Evolutionary conservation across 257 asterid genomes (phyloP).

Genomic region (Scutellaria baicalensis): DNA sequence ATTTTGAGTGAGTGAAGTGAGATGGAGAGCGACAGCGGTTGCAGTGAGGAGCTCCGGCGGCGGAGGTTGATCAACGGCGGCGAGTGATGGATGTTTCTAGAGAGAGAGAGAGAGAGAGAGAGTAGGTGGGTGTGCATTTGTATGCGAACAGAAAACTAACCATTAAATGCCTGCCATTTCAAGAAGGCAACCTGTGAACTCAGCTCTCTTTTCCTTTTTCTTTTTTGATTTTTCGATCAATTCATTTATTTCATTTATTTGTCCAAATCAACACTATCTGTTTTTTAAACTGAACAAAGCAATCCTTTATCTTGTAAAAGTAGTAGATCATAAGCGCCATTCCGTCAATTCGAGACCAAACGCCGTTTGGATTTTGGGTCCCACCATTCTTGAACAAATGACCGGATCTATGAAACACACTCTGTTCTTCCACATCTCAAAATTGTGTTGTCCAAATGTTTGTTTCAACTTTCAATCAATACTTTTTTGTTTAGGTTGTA

Average conservation of each 20-base stretch:
- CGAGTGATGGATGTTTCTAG: conserved; percentile 29
- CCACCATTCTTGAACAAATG: too few species aligned
- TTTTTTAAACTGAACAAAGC: too few species aligned
- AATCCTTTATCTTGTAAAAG: too few species aligned
- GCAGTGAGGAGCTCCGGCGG: conserved; percentile 1
- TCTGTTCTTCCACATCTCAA: too few species aligned
- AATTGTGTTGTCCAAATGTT: too few species aligned
- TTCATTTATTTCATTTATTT: neutral
- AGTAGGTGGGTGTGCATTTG: conserved; percentile 28
- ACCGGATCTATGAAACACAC: too few species aligned
- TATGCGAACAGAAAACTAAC: conserved; percentile 17
- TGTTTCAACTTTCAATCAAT: too few species aligned
- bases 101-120: conserved; percentile 25
- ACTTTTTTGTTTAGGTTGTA: too few species aligned
- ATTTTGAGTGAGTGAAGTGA: neutral
- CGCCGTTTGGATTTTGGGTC: too few species aligned
- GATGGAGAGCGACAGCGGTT: neutral
- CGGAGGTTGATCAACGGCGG: conserved; percentile 34
- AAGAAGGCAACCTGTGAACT: conserved; percentile 22
- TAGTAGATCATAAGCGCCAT: too few species aligned
- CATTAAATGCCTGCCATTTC: conserved; percentile 41
- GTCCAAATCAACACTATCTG: too few species aligned
- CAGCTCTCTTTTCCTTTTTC: conserved; percentile 1
- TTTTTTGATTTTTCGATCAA: neutral
- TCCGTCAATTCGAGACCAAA: too few species aligned